Percentiles rank a stretch among this genome's conserved stretches.
Conservation (phyloP, 106 monocot species). For the Phalaenopsis aphrodite region DNA sequence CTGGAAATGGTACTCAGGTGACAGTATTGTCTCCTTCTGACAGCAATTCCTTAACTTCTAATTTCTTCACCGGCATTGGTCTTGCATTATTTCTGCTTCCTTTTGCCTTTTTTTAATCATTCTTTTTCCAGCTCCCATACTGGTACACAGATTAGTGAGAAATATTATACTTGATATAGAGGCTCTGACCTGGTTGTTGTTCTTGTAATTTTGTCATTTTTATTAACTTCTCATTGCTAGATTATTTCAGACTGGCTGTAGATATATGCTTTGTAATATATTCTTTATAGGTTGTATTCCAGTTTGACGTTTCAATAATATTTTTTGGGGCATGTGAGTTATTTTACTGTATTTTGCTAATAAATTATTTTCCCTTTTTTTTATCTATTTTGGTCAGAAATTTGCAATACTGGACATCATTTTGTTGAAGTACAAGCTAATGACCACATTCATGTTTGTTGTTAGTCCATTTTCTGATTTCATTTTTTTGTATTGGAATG, state of each 20-base stretch:
- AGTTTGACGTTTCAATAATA: conserved; percentile 1
- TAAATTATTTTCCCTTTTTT: no score
- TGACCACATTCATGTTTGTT: no score
- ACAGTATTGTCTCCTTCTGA: conserved; percentile 17
- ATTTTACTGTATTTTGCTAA: no score
- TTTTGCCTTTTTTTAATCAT: conserved; percentile 33
- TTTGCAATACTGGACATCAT: no score
- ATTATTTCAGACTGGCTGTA: background rate
- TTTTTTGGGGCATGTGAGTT: background rate
- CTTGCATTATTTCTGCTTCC: conserved; percentile 13
- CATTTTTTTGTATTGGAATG: no score
- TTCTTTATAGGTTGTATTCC: conserved; percentile 1
- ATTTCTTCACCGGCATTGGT: conserved; percentile 9
- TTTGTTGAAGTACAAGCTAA: no score
- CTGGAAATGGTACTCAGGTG: conserved; percentile 26
- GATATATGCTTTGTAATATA: conserved; percentile 3
- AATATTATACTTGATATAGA: background rate
- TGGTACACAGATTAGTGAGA: background rate
- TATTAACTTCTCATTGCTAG: background rate
- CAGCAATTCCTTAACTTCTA: conserved; percentile 9
- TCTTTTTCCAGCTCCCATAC: background rate
- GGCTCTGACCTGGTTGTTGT: background rate
- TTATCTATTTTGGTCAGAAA: no score
- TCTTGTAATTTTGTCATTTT: background rate
- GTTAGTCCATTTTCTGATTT: no score